phyloP scores from a whole-genome alignment of 805 yeast species.

The Phaffomyces opuntiae region DNA sequence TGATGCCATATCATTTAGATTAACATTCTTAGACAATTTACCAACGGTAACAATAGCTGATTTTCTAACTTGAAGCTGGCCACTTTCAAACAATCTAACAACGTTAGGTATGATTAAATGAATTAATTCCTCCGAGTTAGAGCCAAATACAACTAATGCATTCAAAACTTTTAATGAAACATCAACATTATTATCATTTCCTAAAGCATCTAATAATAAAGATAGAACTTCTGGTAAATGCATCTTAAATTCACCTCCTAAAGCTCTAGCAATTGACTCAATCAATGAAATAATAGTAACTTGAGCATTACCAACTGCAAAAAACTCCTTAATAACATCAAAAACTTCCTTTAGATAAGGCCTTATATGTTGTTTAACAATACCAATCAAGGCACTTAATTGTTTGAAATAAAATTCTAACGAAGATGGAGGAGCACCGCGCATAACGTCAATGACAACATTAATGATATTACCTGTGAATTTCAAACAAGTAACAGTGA shows the following conservation, averaged over 20 bases:
- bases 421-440: slow-evolving; percentile 68
- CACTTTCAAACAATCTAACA: slow-evolving; percentile 71
- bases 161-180: slow-evolving; percentile 69
- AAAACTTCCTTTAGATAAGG: slow-evolving; percentile 75
- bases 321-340: slow-evolving; percentile 67
- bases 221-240: slow-evolving; percentile 75
- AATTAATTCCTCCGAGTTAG: slow-evolving; percentile 80
- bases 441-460: slow-evolving; percentile 80
- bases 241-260: slow-evolving; percentile 88
- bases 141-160: slow-evolving; percentile 80
- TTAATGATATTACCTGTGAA: slow-evolving; percentile 84
- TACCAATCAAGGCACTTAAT: slow-evolving; percentile 65
- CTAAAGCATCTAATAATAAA: slow-evolving; percentile 66
- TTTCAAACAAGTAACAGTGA: slow-evolving; percentile 86
- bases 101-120: slow-evolving; percentile 84
- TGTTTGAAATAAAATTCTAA: slow-evolving; percentile 87
- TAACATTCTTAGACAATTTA: slow-evolving; percentile 63
- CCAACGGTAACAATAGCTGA: slow-evolving; percentile 83
- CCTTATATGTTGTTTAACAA: slow-evolving; percentile 85
- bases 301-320: slow-evolving; percentile 56
- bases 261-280: slow-evolving; percentile 76
- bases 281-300: slow-evolving; percentile 72
- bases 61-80: slow-evolving; percentile 49
- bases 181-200: slow-evolving; percentile 58
- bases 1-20: slow-evolving; percentile 81